A percentile compares a stretch with the other conserved stretches of the same genome.
phyloP scores from a whole-genome alignment of 306 rosid genomes.

The Quercus suber region DNA sequence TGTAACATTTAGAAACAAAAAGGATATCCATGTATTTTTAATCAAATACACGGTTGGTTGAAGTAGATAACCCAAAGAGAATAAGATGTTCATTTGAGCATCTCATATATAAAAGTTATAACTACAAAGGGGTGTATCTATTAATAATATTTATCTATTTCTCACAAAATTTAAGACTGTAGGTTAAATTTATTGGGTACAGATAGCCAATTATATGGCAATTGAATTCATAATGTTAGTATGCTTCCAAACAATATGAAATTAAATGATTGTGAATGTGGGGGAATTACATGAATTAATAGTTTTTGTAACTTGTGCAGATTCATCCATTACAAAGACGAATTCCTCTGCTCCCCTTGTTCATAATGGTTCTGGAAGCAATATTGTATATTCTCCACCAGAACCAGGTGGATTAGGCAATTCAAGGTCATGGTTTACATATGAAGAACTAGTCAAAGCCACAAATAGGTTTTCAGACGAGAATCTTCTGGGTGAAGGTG shows the following conservation, averaged over 20 bases:
- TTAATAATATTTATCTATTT: not conserved
- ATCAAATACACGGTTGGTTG: not conserved
- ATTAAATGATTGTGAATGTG: slow-evolving; percentile 1
- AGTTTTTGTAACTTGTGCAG: slow-evolving; percentile 46
- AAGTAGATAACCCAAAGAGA: not conserved
- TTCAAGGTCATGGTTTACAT: slow-evolving; percentile 85
- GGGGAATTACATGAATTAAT: slow-evolving; percentile 14
- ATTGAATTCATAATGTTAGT: not conserved
- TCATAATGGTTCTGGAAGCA: slow-evolving; percentile 55
- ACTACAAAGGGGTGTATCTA: not conserved
- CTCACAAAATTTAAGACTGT: not conserved
- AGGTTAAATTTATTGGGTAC: not conserved
- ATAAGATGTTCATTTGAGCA: not conserved
- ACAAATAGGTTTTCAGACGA: slow-evolving; percentile 68
- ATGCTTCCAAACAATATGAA: not conserved
- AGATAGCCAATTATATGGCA: not conserved
- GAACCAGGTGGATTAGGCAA: slow-evolving; percentile 64
- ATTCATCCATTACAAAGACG: slow-evolving; percentile 61
- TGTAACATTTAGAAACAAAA: not conserved
- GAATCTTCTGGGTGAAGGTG: slow-evolving; percentile 92
- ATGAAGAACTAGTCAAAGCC: slow-evolving; percentile 70
- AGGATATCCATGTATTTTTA: not conserved
- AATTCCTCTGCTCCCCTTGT: slow-evolving; percentile 66
- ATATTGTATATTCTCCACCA: slow-evolving; percentile 47
- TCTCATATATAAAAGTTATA: not conserved